Evolutionary conservation across 441 rosid species (phyloP), one percentile per base, ranked within the genome.

Genomic region (Sinapis alba): DNA sequence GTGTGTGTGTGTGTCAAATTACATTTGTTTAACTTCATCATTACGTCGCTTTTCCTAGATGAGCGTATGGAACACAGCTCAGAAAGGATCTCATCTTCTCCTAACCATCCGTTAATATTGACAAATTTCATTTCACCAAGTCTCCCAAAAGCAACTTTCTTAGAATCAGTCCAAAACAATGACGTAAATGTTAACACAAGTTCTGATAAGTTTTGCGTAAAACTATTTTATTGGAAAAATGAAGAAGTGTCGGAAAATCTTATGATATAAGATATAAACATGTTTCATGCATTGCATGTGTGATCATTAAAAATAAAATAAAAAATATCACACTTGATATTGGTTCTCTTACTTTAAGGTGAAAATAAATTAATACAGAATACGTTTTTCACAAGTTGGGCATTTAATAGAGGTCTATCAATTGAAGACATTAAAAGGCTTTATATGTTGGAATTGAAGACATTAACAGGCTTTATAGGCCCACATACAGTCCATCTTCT

Each of bases 11-110:
- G 21, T 54, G 30, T 21, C 5, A 8, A 54, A 13, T 6, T 28
- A 20, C 60, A 28, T 47, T 62, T 3, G 47, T 34, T 53, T 72
- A 23, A 53, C 65, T 23, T 72, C 63, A 72, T 27, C 76, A 72
- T 21, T 15, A 8, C 68, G 75, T 61, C 18, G 53, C 51, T 43
- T 23, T 34, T 72, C 63, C 12, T 47, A 19, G 68, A 63, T 23
- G 38, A n/a, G 54, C 1, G 27, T 51, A 23, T 62, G 54, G 76
- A 38, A 51, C 62, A 71, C 69, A 72, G 69, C 69, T 72, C 64
- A 32, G 50, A 34, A 61, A 30, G 1, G 34, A 62, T 9, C 36
- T 61, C 26, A 23, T 43, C 69, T 43, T 23, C 27, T 28, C 28
- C 19, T 62, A 71, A 50, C 51, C 50, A 50, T 72, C 54, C 54